Base-by-base conservation (phyloP, 164 flowering plant genomes). In the Dillenia turbinata region DNA sequence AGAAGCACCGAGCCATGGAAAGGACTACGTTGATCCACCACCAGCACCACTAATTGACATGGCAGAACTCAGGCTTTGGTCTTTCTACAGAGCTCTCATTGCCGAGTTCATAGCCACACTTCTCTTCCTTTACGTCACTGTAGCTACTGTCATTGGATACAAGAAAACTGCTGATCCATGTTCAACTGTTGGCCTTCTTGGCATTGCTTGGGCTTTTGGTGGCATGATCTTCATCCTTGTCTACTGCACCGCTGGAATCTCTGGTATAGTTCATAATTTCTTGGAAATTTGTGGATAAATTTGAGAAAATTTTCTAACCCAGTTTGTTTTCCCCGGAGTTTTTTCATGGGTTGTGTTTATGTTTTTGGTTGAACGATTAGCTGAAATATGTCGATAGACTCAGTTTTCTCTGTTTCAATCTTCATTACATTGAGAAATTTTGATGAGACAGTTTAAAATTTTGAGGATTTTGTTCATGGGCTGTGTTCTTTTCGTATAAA, bases 211-310 rank as follows among this genome's bases (percentile, higher is more conserved):
- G 92, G 78, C 92, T 40, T 84, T 86, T 53, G 91, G 91, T 58
- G 91, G 91, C 77, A 86, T 84, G 87, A 84, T 84, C 73, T 83
- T 83, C 73, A 46, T 83, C 60, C 88, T 85, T 64, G 88, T 85
- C 49, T 83, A 83, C 85, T 83, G 87, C 84, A 85, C 89, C 48
- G 89, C 89, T 52, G 92, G 92, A 7, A 83, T 87, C 71, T 87
- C 92, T 44, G 92, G 92, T 84, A 52, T 33, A 5, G 40, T 33
- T 33, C 5, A 33, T 4, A 33, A 33, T 33, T 33, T 33, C 40
- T 33, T 33, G 40, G 40, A 33, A 33, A 33, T 33, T 33, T 33
- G 40, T 33, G 40, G 40, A 5, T 33, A 33, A 33, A 4, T 5
- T 33, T 33, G 40, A 33, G 40, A 33, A 5, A 33, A 33, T 0